These are phyloP conservation scores for Naganishia liquefaciens DNA, from an alignment of 1,284 basidiomycete species.

Conservation along the genomic window DNA sequence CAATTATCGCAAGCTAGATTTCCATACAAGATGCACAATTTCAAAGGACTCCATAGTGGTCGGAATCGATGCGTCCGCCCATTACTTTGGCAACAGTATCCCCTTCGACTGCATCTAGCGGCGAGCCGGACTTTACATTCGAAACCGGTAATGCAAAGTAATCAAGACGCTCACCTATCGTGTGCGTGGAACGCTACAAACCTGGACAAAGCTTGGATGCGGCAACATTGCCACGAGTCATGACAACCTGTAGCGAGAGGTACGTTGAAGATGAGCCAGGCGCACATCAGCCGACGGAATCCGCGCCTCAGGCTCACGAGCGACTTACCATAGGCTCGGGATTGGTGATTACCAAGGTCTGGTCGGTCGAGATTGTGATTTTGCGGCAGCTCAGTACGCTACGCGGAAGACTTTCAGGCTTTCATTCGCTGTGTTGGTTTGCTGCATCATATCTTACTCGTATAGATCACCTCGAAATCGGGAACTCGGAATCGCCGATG, in stretches of 20 bases:
- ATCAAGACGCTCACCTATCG: too few species aligned
- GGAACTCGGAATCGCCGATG: background rate
- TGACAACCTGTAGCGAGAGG: background rate
- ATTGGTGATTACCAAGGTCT: background rate
- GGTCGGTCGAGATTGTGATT: background rate
- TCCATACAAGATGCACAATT: too few species aligned
- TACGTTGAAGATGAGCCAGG: background rate
- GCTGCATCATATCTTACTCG: constrained; percentile 4
- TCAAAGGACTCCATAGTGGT: too few species aligned
- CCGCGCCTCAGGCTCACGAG: background rate
- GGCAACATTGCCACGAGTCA: constrained; percentile 9
- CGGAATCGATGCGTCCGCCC: too few species aligned
- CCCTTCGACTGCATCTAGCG: too few species aligned
- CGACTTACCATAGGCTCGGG: background rate
- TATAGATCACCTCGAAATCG: background rate
- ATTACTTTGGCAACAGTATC: too few species aligned
- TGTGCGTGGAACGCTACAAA: background rate
- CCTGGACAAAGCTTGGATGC: constrained; percentile 1
- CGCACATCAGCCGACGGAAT: background rate
- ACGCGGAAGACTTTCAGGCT: background rate
- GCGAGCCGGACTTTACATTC: too few species aligned
- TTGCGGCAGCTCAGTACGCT: constrained; percentile 7
- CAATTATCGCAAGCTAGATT: too few species aligned
- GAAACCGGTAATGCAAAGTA: too few species aligned
- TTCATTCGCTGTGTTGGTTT: too few species aligned